Evolutionary conservation across 2,329 filamentous ascomycete species (phyloP).

Genomic region (Aspergillus sp.): DNA sequence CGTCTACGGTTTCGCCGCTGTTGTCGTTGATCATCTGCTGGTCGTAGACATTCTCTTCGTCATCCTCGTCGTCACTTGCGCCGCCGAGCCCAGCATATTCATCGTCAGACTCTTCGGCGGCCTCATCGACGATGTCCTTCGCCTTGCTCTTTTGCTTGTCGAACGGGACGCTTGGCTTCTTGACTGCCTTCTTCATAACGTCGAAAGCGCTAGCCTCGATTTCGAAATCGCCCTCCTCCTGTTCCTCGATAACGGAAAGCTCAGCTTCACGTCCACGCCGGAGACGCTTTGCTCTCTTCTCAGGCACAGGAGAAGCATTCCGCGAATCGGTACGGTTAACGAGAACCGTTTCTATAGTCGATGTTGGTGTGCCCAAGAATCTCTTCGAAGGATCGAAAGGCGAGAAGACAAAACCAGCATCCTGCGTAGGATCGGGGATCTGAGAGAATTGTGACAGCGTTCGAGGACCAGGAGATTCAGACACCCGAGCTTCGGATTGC

Average conservation of each 20-base stretch:
- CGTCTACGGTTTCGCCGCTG: conserved; percentile 71
- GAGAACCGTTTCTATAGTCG: conserved; percentile 69
- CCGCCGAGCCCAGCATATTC: conserved; percentile 95
- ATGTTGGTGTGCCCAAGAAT: conserved; percentile 63
- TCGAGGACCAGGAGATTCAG: conserved; percentile 34
- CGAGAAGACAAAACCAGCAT: conserved; percentile 70
- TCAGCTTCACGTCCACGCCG: conserved; percentile 46
- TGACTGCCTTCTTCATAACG: conserved; percentile 65
- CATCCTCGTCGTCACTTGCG: conserved; percentile 79
- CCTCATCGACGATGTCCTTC: conserved; percentile 83
- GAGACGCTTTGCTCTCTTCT: conserved; percentile 57
- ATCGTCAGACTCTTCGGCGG: conserved; percentile 95
- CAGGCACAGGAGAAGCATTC: conserved; percentile 63
- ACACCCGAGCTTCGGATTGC: conserved; percentile 31
- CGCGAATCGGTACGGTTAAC: conserved; percentile 38
- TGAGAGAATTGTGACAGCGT: conserved; percentile 64
- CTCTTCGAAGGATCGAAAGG: conserved; percentile 66
- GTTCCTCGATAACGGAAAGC: conserved; percentile 47
- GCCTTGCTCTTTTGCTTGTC: conserved; percentile 86
- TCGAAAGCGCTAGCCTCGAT: conserved; percentile 60
- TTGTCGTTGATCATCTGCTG: conserved; percentile 90
- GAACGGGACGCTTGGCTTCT: conserved; percentile 59
- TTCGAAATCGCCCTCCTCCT: conserved; percentile 34
- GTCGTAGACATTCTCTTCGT: conserved; percentile 71
- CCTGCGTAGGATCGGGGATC: conserved; percentile 74